Base-by-base conservation (phyloP, 768 basidiomycete species). In the Lentinula guzmanii region DNA sequence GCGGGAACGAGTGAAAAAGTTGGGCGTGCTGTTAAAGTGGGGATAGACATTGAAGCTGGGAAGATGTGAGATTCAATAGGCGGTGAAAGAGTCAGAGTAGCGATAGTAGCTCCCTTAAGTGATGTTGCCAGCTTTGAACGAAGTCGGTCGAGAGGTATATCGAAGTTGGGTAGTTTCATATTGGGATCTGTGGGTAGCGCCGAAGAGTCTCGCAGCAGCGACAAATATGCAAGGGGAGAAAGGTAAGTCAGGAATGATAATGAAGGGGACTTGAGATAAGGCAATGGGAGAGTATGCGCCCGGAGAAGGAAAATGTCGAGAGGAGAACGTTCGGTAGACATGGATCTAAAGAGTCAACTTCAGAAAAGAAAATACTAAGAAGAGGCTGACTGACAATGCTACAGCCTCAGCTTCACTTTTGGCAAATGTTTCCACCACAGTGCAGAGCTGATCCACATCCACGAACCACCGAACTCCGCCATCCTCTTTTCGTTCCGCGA, bases 381-480 rank as follows among this genome's bases (percentile, higher is more conserved):
- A 18, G 52, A 60, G 52, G 53, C n/a, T 41, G 5, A 76, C 84
- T 54, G 69, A 89, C 88, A 72, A 78, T 28, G 84, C 80, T 13
- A 87, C 73, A 0, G 71, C 74, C 50, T 76, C 71, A 0, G 83
- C 83, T 71, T 90, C 89, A 11, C 67, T 75, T 63, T 72, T 76
- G 1, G 86, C 81, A 61, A 89, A 73, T 8, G 67, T 70, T 63
- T 83, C 81, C 2, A 84, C 69, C 37, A 76, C 74, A 28, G 79
- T 74, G 60, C 78, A 79, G 18, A 89, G 71, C 35, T 78, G 71
- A 65, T 87, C 86, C 5, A 86, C 73, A 62, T 86, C 86, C 58
- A 78, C 82, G 69, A 93, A 92, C 91, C 91, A 93, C 58, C 84
- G 78, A 43, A 88, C 78, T 1, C 90, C 89, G 41, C 79, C 81